A percentile compares a stretch with the other conserved stretches of the same genome.
These are phyloP conservation scores for Suillus lakei DNA, from an alignment of 768 basidiomycete genomes.

Conservation along the genomic window DNA sequence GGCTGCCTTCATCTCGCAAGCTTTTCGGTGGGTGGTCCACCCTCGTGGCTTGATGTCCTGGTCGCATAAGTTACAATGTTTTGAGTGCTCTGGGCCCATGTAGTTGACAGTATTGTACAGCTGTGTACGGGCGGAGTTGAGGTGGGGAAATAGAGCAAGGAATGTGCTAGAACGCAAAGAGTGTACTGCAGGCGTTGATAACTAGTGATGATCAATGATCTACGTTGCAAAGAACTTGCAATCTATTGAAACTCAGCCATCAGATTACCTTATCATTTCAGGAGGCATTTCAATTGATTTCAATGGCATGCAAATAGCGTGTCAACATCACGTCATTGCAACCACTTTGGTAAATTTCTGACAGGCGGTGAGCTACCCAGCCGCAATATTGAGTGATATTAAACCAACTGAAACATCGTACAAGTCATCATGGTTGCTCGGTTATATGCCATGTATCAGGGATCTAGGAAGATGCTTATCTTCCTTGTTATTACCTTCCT, in stretches of 20 bases:
- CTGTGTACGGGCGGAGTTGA: neutral
- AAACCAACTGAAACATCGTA: too few relatives aligned
- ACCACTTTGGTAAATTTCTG: neutral
- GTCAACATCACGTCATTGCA: neutral
- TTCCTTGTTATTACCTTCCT: too few relatives aligned
- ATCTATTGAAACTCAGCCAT: conserved; percentile 3
- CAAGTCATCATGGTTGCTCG: too few relatives aligned
- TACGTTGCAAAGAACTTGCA: neutral
- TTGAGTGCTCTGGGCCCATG: neutral
- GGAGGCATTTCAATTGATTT: neutral
- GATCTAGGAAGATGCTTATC: too few relatives aligned
- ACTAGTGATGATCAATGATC: neutral
- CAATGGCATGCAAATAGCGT: neutral
- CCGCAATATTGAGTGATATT: too few relatives aligned
- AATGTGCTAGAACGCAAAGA: neutral
- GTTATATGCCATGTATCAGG: too few relatives aligned
- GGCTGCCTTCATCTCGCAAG: neutral
- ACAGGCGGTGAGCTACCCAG: conserved; percentile 25
- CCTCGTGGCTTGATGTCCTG: neutral
- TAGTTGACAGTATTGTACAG: conserved; percentile 1
- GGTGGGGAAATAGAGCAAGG: neutral
- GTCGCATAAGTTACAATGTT: neutral
- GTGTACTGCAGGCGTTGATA: neutral
- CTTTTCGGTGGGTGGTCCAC: neutral
- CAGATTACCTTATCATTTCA: conserved; percentile 1